These are phyloP conservation scores for Epichloe uncinata DNA, from an alignment of 2,329 filamentous ascomycete species.

Conservation along the genomic window DNA sequence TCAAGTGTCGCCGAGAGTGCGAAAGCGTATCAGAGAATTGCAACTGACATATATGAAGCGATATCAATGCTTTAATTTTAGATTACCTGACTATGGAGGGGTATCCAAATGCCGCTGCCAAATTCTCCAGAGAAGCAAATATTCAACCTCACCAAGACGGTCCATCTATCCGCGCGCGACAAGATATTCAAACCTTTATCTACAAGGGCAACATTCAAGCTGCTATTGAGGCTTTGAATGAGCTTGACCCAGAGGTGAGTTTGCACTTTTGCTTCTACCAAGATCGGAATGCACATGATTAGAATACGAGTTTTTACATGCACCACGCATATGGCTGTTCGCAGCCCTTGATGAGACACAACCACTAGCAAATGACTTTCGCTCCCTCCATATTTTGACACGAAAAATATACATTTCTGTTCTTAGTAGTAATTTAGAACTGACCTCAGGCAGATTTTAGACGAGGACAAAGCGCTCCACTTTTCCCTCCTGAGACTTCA, in stretches of 20 bases:
- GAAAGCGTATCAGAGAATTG: background rate
- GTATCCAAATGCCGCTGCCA: conserved; percentile 82
- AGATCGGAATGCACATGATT: conserved; percentile 54
- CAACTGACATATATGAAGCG: conserved; percentile 40
- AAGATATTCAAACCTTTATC: conserved; percentile 74
- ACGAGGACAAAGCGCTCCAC: conserved; percentile 69
- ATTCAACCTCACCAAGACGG: conserved; percentile 60
- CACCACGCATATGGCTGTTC: conserved; percentile 94
- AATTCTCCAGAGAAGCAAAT: conserved; percentile 90
- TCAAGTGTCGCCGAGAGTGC: background rate
- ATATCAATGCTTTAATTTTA: conserved; percentile 90
- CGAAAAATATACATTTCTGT: background rate
- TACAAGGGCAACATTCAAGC: conserved; percentile 73
- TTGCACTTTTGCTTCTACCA: background rate
- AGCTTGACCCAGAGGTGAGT: conserved; percentile 80
- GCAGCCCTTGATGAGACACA: conserved; percentile 83
- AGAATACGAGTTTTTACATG: conserved; percentile 81
- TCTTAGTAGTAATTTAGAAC: background rate
- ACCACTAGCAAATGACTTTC: conserved; percentile 38
- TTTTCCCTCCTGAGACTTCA: conserved; percentile 85
- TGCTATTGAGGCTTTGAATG: conserved; percentile 79
- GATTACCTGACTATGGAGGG: conserved; percentile 96
- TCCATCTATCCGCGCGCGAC: conserved; percentile 60
- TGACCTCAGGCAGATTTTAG: conserved; percentile 57
- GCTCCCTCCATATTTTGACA: conserved; percentile 2